Evolutionary conservation across 805 yeast species (phyloP), one percentile per base, ranked within the genome.

Genomic region (Schizosaccharomyces lindneri): DNA sequence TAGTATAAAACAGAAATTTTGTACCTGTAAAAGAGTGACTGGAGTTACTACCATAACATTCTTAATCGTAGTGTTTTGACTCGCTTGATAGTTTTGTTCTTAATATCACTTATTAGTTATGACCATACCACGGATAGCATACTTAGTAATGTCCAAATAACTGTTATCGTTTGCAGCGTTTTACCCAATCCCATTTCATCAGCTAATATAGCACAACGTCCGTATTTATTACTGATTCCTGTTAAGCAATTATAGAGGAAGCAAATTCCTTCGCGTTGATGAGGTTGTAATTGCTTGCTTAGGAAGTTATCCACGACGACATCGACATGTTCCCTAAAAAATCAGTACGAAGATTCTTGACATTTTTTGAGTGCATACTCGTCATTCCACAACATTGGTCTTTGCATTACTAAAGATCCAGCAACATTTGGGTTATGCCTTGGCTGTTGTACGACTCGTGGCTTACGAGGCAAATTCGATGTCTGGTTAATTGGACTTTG

Each of bases 121-220:
- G 21, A 29, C 9, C 21, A 21, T 5, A 9, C 1, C 36, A 21
- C 15, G n/a, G 75, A 69, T 61, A 79, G 77, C 65, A 85, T 87
- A 64, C 78, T 82, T 21, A 87, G 70, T 21, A 93, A 70, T 0
- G 95, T 87, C 94, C 95, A 87, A 3, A 90, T 76, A 51, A 87
- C 70, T 0, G 95, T 69, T 5, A 93, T 90, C 0, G 96, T 81
- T 79, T 83, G 89, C 55, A 93, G 71, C 0, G 97, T 89, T 67
- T 85, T 85, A 1, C 96, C 96, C 19, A 93, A 74, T 0, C 98
- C 98, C 98, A 93, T 93, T 67, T 90, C 97, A 71, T 93, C 98
- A 0, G 98, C 98, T 55, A 93, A 71, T 4, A 93, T 72, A 1
- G 90, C 89, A 0, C 98, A 97, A 55, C 72, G 66, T 0, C 79